phyloP scores from a whole-genome alignment of 192 early-diverging fungal species.

The Radiomyces spectabilis region DNA sequence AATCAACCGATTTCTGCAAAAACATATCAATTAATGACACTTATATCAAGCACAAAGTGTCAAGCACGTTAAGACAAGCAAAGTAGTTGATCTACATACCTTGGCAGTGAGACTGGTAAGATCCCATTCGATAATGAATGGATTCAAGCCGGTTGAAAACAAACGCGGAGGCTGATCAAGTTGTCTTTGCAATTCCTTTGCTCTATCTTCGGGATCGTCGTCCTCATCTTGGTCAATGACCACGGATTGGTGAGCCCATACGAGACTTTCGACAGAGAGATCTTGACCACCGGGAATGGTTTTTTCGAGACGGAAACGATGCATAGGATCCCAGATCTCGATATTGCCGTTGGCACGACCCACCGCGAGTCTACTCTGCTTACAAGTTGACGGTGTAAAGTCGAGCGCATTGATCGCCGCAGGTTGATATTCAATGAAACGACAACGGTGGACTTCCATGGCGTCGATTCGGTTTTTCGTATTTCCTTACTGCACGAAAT shows the following conservation, averaged over 20 bases:
- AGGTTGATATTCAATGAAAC: conserved; percentile 84
- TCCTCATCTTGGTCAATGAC: conserved; percentile 61
- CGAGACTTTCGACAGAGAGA: conserved; percentile 68
- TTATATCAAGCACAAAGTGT: background rate
- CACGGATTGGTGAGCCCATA: conserved; percentile 73
- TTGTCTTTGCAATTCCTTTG: conserved; percentile 40
- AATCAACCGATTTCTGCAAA: conserved; percentile 52
- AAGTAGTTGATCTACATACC: conserved; percentile 23
- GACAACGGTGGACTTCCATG: conserved; percentile 80
- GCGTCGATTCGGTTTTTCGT: too few relatives aligned
- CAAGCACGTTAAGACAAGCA: background rate
- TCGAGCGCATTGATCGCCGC: conserved; percentile 77
- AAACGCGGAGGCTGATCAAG: conserved; percentile 57
- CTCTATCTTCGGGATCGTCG: conserved; percentile 56
- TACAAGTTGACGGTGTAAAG: conserved; percentile 58
- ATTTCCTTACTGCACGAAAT: too few relatives aligned
- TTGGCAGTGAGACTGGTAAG: conserved; percentile 54
- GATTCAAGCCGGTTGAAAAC: conserved; percentile 82
- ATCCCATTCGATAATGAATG: conserved; percentile 86
- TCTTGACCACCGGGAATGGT: conserved; percentile 74
- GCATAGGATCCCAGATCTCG: conserved; percentile 79
- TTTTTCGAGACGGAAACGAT: conserved; percentile 74
- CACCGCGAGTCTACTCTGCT: conserved; percentile 57
- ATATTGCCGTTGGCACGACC: conserved; percentile 90
- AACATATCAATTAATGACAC: background rate